Conservation (phyloP, 2,329 filamentous ascomycete genomes). For the Claviceps cyperi region DNA sequence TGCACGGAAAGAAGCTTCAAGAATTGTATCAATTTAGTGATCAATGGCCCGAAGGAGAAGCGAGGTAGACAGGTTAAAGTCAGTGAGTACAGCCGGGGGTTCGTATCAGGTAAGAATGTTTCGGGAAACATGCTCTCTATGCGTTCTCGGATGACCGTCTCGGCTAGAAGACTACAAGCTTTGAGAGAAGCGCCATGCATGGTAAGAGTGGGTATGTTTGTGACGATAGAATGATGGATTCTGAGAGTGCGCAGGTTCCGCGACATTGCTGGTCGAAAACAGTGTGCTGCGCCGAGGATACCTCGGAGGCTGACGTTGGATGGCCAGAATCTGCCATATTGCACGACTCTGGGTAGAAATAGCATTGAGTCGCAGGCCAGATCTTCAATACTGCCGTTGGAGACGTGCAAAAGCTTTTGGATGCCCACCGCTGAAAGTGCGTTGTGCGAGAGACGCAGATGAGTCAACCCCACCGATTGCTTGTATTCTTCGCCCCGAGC, state of each 20-base stretch:
- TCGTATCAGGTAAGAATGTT: slow-evolving; percentile 38
- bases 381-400: slow-evolving; percentile 33
- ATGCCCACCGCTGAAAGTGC: slow-evolving; percentile 29
- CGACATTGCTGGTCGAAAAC: slow-evolving; percentile 38
- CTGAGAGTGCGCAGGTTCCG: slow-evolving; percentile 37
- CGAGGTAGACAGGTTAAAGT: slow-evolving; percentile 41
- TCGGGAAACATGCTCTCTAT: slow-evolving; percentile 31
- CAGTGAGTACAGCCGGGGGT: slow-evolving; percentile 37
- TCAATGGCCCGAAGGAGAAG: slow-evolving; percentile 34
- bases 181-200: slow-evolving; percentile 22
- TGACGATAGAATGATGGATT: slow-evolving; percentile 47
- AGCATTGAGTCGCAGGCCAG: slow-evolving; percentile 34
- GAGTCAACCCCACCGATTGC: slow-evolving; percentile 27
- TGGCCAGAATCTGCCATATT: slow-evolving; percentile 12
- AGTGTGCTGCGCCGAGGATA: slow-evolving; percentile 28
- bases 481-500: slow-evolving; percentile 9
- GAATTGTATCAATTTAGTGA: slow-evolving; percentile 32
- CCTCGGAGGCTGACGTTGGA: slow-evolving; percentile 24
- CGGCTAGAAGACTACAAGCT: slow-evolving; percentile 26
- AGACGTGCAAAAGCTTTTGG: slow-evolving; percentile 26
- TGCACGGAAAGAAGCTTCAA: slow-evolving; percentile 32
- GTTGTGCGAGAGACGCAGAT: slow-evolving; percentile 39
- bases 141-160: slow-evolving; percentile 28
- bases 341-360: slow-evolving; percentile 12
- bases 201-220: slow-evolving; percentile 33